Percentiles rank a stretch among this genome's conserved stretches.
Evolutionary conservation across 78 protist species (phyloP).

Genomic region (Chrysochromulina parva): DNA sequence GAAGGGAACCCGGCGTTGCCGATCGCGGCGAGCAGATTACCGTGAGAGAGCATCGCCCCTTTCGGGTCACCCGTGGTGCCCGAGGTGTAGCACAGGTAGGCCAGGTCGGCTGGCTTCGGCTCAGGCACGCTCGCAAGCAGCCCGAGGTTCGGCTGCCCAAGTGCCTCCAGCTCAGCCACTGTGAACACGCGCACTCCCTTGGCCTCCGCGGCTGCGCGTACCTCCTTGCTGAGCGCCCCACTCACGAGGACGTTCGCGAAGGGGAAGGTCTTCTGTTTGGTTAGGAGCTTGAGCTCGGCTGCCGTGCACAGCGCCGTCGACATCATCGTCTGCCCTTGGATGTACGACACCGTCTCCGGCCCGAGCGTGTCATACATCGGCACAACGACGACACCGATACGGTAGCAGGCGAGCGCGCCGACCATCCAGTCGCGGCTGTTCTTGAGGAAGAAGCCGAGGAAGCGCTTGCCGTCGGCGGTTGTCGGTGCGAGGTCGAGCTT

Average conservation of each 20-base stretch:
- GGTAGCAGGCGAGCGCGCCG: slow-evolving; percentile 37
- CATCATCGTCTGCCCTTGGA: slow-evolving; percentile 64
- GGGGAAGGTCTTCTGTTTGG: background rate
- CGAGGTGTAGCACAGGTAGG: slow-evolving; percentile 52
- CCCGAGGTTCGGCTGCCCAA: background rate
- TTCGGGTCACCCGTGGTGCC: slow-evolving; percentile 89
- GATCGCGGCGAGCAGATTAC: slow-evolving; percentile 61
- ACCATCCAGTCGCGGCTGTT: slow-evolving; percentile 27
- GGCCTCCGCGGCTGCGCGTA: background rate
- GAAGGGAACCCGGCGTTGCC: background rate
- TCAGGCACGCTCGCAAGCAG: background rate
- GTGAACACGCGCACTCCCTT: background rate
- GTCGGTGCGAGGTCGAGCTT: background rate
- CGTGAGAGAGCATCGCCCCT: slow-evolving; percentile 81
- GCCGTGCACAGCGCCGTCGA: slow-evolving; percentile 47
- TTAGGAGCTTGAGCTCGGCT: slow-evolving; percentile 13
- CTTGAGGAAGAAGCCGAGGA: background rate
- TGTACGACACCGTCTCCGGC: slow-evolving; percentile 56
- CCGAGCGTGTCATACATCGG: slow-evolving; percentile 75
- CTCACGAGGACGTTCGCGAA: background rate
- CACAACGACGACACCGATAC: background rate
- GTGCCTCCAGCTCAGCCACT: background rate
- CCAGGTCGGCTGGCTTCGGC: background rate
- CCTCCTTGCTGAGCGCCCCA: background rate
- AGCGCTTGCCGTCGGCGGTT: background rate